These are phyloP conservation scores for Apiotrichum gamsii DNA, from an alignment of 1,284 basidiomycete genomes.

Conservation along the genomic window DNA sequence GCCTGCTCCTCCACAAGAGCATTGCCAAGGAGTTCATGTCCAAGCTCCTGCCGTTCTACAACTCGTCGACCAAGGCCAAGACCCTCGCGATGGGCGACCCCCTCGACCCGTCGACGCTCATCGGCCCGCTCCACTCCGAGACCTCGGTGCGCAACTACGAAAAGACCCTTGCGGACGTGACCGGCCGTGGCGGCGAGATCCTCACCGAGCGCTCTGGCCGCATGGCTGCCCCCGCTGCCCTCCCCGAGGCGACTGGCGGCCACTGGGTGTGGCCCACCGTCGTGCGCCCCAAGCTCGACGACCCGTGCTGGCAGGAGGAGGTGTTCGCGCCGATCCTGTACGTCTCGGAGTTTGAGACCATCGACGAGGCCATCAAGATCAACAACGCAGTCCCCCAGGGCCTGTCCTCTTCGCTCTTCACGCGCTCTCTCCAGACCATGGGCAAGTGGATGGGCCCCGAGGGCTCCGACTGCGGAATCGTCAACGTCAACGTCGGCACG, in stretches of 20 bases:
- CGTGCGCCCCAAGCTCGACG: constrained; percentile 48
- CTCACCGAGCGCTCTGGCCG: constrained; percentile 34
- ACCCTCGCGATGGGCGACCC: constrained; percentile 71
- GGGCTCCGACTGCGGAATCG: constrained; percentile 79
- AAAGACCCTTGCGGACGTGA: constrained; percentile 59
- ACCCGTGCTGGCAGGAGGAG: constrained; percentile 43
- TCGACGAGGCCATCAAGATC: constrained; percentile 82
- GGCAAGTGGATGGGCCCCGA: constrained; percentile 86
- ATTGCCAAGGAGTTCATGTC: constrained; percentile 71
- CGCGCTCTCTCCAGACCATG: constrained; percentile 68
- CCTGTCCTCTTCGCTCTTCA: constrained; percentile 84
- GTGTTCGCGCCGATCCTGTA: constrained; percentile 57
- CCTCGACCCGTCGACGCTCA: constrained; percentile 61
- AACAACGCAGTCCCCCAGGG: constrained; percentile 88
- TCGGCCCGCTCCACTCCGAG: constrained; percentile 78
- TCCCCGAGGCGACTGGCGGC: constrained; percentile 56
- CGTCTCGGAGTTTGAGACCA: constrained; percentile 78
- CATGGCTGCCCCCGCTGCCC: constrained; percentile 18
- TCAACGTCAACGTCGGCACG: constrained; percentile 86
- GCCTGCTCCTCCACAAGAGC: constrained; percentile 76
- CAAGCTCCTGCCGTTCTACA: constrained; percentile 57
- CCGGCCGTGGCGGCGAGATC: constrained; percentile 65
- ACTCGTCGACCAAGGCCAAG: constrained; percentile 54
- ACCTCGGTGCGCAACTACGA: constrained; percentile 63
- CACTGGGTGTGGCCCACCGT: constrained; percentile 88